Conservation (phyloP, 768 basidiomycete species). For the Amanita brunnescens region DNA sequence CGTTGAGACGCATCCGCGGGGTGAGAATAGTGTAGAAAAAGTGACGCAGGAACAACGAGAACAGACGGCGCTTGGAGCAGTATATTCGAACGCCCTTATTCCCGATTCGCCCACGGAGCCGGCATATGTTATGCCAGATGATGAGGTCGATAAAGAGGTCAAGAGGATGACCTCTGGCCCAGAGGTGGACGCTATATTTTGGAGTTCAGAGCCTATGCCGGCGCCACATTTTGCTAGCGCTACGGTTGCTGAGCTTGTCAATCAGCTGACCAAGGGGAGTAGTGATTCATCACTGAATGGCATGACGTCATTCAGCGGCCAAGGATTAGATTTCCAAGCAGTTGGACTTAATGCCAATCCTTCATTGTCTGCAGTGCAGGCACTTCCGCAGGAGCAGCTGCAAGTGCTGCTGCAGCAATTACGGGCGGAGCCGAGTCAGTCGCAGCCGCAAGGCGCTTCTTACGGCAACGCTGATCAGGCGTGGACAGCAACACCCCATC, state of each 20-base stretch:
- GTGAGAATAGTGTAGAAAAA: slow-evolving; percentile 63
- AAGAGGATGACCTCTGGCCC: slow-evolving; percentile 62
- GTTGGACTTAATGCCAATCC: slow-evolving; percentile 38
- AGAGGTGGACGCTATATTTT: slow-evolving; percentile 60
- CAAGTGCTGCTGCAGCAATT: slow-evolving; percentile 49
- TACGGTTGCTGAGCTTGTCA: slow-evolving; percentile 64
- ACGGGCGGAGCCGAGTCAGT: slow-evolving; percentile 24
- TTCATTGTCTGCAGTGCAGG: slow-evolving; percentile 33
- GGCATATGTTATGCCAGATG: slow-evolving; percentile 48
- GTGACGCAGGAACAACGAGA: slow-evolving; percentile 68
- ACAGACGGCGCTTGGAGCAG: slow-evolving; percentile 62
- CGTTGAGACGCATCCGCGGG: slow-evolving; percentile 45
- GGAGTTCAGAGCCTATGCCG: slow-evolving; percentile 36
- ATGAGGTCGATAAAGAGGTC: slow-evolving; percentile 57
- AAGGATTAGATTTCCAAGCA: slow-evolving; percentile 27
- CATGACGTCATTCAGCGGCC: slow-evolving; percentile 19
- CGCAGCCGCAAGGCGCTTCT: slow-evolving; percentile 31
- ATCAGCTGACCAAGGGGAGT: slow-evolving; percentile 45
- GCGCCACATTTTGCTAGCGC: slow-evolving; percentile 20
- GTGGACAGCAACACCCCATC: slow-evolving; percentile 30
- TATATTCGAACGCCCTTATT: slow-evolving; percentile 62
- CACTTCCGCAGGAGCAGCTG: slow-evolving; percentile 50
- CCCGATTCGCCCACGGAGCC: slow-evolving; percentile 76
- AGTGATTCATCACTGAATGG: slow-evolving; percentile 29
- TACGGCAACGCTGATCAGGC: slow-evolving; percentile 30